Percentiles rank a stretch among this genome's conserved stretches.
phyloP scores from a whole-genome alignment of 768 basidiomycete genomes.

The Mycena chlorophos region DNA sequence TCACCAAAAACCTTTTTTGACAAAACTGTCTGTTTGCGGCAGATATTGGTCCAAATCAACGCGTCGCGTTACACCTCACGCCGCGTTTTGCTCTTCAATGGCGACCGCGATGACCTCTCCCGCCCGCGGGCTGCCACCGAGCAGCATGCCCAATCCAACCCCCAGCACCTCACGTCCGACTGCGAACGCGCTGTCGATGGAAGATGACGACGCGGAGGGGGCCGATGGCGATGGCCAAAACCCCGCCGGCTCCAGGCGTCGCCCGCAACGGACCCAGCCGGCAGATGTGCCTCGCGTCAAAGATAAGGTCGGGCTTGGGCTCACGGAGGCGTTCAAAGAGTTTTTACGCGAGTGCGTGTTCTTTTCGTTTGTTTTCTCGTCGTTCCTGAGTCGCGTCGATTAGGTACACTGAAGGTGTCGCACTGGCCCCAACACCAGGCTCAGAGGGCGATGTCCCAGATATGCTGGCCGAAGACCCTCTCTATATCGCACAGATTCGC shows the following conservation, averaged over 20 bases:
- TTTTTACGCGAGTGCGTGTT: conserved; percentile 84
- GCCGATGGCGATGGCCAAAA: conserved; percentile 39
- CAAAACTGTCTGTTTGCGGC: too few relatives aligned
- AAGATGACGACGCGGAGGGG: conserved; percentile 54
- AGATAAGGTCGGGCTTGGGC: conserved; percentile 94
- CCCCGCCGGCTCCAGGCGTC: conserved; percentile 40
- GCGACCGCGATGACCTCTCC: background rate
- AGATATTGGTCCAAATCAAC: too few relatives aligned
- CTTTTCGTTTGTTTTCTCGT: conserved; percentile 2
- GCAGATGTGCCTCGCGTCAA: conserved; percentile 84
- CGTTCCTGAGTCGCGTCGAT: conserved; percentile 13
- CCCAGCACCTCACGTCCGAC: conserved; percentile 6
- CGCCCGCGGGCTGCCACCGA: background rate
- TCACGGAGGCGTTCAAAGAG: conserved; percentile 86
- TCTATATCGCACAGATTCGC: conserved; percentile 92
- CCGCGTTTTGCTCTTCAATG: background rate
- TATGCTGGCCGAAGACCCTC: conserved; percentile 58
- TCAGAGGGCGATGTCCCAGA: conserved; percentile 66
- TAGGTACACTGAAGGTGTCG: conserved; percentile 84
- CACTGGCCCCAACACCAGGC: conserved; percentile 76
- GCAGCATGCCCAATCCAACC: background rate
- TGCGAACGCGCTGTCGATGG: conserved; percentile 55
- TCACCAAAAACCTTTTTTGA: too few relatives aligned
- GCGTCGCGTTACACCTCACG: too few relatives aligned
- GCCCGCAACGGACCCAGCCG: conserved; percentile 46